Conservation (phyloP, 1,139 yeast genomes). For the Nadsonia starkeyi-henricii region DNA sequence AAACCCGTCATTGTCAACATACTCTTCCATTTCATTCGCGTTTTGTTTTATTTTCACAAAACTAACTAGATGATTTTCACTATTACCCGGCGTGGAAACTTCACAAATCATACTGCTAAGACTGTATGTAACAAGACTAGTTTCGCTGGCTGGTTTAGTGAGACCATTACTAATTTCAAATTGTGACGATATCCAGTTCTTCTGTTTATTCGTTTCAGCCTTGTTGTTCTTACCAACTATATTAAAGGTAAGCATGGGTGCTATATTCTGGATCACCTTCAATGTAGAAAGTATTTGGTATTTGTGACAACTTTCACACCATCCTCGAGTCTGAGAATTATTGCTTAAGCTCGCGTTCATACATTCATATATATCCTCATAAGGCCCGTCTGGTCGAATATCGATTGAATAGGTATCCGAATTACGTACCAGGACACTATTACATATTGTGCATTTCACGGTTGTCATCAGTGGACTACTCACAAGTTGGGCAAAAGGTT, state of each 20-base stretch:
- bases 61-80: slow-evolving; percentile 25
- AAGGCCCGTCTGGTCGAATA: not conserved
- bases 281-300: slow-evolving; percentile 42
- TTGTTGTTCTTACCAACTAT: not conserved
- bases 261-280: slow-evolving; percentile 38
- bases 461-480: slow-evolving; percentile 10
- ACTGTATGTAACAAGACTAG: not conserved
- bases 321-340: slow-evolving; percentile 31
- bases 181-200: not conserved
- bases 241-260: slow-evolving; percentile 47
- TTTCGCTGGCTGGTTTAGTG: slow-evolving; percentile 4
- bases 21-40: slow-evolving; percentile 16
- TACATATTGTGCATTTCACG: slow-evolving; percentile 12
- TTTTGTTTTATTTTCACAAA: slow-evolving; percentile 31
- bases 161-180: slow-evolving; percentile 7
- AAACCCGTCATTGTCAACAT: not conserved
- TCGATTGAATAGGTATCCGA: slow-evolving; percentile 1
- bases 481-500: not conserved
- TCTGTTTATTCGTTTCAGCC: slow-evolving; percentile 2
- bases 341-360: slow-evolving; percentile 48
- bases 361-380: slow-evolving; percentile 27
- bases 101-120: slow-evolving; percentile 28
- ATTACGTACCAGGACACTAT: slow-evolving; percentile 8
- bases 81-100: slow-evolving; percentile 16
- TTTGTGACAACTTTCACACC: slow-evolving; percentile 36